phyloP scores from a whole-genome alignment of 2,329 filamentous ascomycete genomes.

The Eutypella sp. region DNA sequence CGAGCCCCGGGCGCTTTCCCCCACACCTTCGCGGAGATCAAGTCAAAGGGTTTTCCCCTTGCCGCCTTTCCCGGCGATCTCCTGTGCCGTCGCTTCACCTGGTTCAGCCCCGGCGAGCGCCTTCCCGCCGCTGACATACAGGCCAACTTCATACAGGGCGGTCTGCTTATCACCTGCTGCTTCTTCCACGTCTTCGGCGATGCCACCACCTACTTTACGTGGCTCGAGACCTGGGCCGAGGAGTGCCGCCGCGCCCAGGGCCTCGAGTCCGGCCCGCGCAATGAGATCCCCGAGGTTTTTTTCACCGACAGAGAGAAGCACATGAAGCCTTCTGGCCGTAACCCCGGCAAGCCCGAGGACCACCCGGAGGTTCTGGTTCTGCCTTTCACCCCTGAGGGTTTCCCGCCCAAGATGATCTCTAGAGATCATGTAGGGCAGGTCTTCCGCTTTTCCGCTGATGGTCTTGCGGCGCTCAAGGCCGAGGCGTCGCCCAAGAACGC shows the following conservation, averaged over 20 bases:
- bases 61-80: background rate
- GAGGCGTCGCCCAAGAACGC: constrained; percentile 26
- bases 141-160: constrained; percentile 25
- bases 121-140: constrained; percentile 17
- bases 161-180: constrained; percentile 21
- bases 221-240: constrained; percentile 31
- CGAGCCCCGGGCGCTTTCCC: constrained; percentile 17
- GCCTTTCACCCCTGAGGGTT: constrained; percentile 22
- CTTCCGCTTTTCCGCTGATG: constrained; percentile 27
- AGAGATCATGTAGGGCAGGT: constrained; percentile 26
- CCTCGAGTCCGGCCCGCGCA: background rate
- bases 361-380: constrained; percentile 29
- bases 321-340: background rate
- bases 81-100: background rate
- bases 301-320: background rate
- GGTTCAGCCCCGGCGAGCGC: constrained; percentile 12
- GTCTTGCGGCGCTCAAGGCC: constrained; percentile 23
- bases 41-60: constrained; percentile 21
- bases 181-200: constrained; percentile 31
- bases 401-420: constrained; percentile 28
- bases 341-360: background rate
- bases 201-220: constrained; percentile 25
- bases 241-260: constrained; percentile 28
- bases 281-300: background rate
- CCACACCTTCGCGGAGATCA: constrained; percentile 20